Percentiles rank a stretch among this genome's conserved stretches.
These are phyloP conservation scores for Trichomonascus vanleenenianus DNA, from an alignment of 805 yeast genomes.

Conservation along the genomic window DNA sequence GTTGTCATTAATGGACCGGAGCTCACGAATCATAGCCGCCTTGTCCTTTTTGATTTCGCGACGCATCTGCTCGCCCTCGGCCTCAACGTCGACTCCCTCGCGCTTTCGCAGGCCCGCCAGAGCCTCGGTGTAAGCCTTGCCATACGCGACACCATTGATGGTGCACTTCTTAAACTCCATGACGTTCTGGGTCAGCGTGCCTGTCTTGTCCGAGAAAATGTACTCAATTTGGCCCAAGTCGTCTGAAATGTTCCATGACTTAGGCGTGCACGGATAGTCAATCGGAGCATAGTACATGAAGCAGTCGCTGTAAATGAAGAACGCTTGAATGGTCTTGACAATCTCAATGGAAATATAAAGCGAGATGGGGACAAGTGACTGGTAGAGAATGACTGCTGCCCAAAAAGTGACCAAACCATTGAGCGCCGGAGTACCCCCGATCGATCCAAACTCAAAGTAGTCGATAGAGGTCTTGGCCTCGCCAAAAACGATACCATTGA, in stretches of 20 bases:
- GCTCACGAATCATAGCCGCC: slow-evolving; percentile 39
- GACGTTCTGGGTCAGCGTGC: slow-evolving; percentile 74
- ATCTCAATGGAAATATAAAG: slow-evolving; percentile 73
- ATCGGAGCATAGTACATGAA: slow-evolving; percentile 61
- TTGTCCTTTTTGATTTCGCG: slow-evolving; percentile 39
- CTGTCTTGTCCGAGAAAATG: slow-evolving; percentile 76
- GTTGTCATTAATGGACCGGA: slow-evolving; percentile 34
- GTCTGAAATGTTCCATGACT: slow-evolving; percentile 79
- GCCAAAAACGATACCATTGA: slow-evolving; percentile 59
- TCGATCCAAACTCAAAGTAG: slow-evolving; percentile 56
- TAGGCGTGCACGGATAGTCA: slow-evolving; percentile 76
- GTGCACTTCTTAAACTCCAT: slow-evolving; percentile 82
- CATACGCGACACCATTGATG: slow-evolving; percentile 60
- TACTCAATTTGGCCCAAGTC: slow-evolving; percentile 82
- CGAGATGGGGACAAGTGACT: slow-evolving; percentile 73
- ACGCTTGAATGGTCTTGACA: slow-evolving; percentile 72
- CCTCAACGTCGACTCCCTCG: slow-evolving; percentile 53
- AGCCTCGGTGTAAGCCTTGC: slow-evolving; percentile 70
- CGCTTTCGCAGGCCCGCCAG: slow-evolving; percentile 61
- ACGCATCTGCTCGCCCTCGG: slow-evolving; percentile 42
- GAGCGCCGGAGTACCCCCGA: slow-evolving; percentile 51
- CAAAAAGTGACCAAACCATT: slow-evolving; percentile 67
- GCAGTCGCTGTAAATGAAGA: slow-evolving; percentile 63
- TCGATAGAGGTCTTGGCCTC: slow-evolving; percentile 38
- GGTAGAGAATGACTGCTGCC: slow-evolving; percentile 68